A percentile compares a stretch with the other conserved stretches of the same genome.
Evolutionary conservation across 768 basidiomycete species (phyloP).

Genomic region (Trametes elegans): DNA sequence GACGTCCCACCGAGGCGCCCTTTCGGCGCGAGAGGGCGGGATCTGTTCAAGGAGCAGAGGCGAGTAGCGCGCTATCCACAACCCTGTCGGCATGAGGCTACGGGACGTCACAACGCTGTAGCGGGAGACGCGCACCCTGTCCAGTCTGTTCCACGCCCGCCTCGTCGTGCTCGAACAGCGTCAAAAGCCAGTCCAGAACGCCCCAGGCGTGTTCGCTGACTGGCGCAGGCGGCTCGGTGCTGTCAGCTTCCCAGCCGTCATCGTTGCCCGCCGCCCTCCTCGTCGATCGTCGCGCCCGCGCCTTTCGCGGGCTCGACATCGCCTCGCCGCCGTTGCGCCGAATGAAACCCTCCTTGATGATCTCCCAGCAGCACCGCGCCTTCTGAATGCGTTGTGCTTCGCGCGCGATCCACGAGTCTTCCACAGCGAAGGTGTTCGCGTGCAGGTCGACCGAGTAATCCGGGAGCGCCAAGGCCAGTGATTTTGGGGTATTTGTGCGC

Average conservation of each 20-base stretch:
- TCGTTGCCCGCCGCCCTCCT: not conserved
- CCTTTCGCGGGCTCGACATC: conserved; percentile 6
- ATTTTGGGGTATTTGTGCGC: conserved; percentile 52
- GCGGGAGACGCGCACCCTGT: conserved; percentile 32
- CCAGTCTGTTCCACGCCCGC: conserved; percentile 32
- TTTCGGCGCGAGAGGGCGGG: conserved; percentile 48
- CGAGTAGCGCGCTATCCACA: conserved; percentile 41
- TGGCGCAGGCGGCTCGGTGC: conserved; percentile 29
- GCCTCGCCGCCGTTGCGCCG: conserved; percentile 30
- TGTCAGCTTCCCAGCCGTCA: conserved; percentile 22
- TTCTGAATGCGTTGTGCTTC: conserved; percentile 53
- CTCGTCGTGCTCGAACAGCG: conserved; percentile 70
- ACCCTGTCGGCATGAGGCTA: conserved; percentile 10
- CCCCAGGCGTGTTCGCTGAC: conserved; percentile 70
- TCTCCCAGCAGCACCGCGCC: conserved; percentile 59
- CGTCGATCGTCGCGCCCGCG: not conserved
- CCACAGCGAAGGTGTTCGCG: conserved; percentile 34
- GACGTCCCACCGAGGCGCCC: conserved; percentile 54
- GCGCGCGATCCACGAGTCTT: conserved; percentile 57
- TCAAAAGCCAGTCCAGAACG: conserved; percentile 65
- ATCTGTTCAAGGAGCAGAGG: conserved; percentile 48
- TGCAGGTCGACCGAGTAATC: conserved; percentile 32
- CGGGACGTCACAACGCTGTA: not conserved
- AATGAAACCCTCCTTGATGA: conserved; percentile 55
- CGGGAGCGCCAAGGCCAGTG: conserved; percentile 56